A percentile compares a stretch with the other conserved stretches of the same genome.
phyloP scores from a whole-genome alignment of 345 rosid genomes.

The Rhodomyrtus tomentosa region DNA sequence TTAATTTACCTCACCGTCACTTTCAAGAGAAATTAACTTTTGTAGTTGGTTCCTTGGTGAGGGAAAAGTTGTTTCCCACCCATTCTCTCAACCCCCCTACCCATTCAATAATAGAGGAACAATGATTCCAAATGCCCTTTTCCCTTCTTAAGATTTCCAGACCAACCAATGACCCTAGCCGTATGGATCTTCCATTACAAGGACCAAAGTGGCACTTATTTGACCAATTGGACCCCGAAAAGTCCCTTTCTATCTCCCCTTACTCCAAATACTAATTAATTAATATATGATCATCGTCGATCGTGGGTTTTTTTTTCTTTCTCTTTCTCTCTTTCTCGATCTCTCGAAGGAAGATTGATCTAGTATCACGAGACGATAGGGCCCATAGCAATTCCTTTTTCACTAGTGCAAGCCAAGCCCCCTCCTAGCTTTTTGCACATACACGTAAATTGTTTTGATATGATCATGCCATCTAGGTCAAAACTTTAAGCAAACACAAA shows the following conservation, averaged over 20 bases:
- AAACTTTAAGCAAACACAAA: conserved; percentile 56
- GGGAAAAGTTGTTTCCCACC: conserved; percentile 15
- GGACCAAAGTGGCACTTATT: not conserved
- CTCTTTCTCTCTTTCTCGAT: not conserved
- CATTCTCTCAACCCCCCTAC: not conserved
- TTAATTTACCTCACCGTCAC: not conserved
- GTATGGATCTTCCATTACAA: not conserved
- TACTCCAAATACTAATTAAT: conserved; percentile 12
- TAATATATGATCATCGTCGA: conserved; percentile 9
- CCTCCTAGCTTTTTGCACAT: conserved; percentile 21
- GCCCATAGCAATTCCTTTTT: conserved; percentile 29
- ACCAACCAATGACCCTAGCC: not conserved
- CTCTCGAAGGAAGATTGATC: conserved; percentile 25
- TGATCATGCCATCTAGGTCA: conserved; percentile 38
- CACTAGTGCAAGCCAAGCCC: conserved; percentile 58
- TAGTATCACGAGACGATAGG: conserved; percentile 47
- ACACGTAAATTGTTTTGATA: not conserved
- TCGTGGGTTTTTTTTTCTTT: not conserved
- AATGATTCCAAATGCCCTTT: conserved; percentile 8
- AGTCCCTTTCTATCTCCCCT: not conserved
- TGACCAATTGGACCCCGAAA: not conserved
- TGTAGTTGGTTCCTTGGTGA: conserved; percentile 26
- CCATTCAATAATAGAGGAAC: conserved; percentile 28
- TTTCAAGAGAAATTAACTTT: not conserved
- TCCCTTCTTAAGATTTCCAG: not conserved